Conservation (phyloP, 768 basidiomycete genomes). For the Rhodocollybia butyracea region DNA sequence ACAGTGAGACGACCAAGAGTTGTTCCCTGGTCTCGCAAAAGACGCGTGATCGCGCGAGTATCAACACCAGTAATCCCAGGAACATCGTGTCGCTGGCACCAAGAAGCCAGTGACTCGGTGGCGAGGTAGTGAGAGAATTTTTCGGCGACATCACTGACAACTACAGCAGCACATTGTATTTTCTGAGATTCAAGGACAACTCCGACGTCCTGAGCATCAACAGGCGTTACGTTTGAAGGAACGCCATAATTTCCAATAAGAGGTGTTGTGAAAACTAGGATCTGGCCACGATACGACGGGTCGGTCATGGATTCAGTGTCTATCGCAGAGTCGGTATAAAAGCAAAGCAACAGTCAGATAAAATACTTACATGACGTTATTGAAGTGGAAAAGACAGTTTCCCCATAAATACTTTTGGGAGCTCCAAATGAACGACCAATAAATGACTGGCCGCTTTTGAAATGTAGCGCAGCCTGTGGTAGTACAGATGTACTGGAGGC, state of each 20-base stretch:
- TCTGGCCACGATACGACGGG: constrained; percentile 96
- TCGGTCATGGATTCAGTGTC: constrained; percentile 99
- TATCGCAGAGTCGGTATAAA: constrained; percentile 28
- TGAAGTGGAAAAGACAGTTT: constrained; percentile 98
- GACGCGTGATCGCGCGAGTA: constrained; percentile 91
- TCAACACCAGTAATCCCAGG: constrained; percentile 97
- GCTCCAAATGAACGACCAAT: constrained; percentile 87
- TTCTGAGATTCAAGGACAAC: constrained; percentile 85
- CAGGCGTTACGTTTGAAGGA: constrained; percentile 71
- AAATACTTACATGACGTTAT: constrained; percentile 87
- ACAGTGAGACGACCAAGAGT: constrained; percentile 90
- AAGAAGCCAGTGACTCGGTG: constrained; percentile 87
- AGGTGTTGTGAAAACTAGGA: constrained; percentile 97
- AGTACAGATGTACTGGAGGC: constrained; percentile 38
- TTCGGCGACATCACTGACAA: constrained; percentile 93
- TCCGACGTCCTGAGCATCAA: constrained; percentile 75
- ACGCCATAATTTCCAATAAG: constrained; percentile 99
- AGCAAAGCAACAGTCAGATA: neutral
- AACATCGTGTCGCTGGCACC: constrained; percentile 88
- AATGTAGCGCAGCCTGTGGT: constrained; percentile 79
- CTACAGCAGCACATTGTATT: constrained; percentile 89
- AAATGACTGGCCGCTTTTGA: constrained; percentile 95
- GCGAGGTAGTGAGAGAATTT: constrained; percentile 94
- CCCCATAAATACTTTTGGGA: constrained; percentile 83
- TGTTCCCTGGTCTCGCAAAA: constrained; percentile 95